Evolutionary conservation across 306 rosid species (phyloP), one percentile per base, ranked within the genome.

Genomic region (apple (Malus domestica)): DNA sequence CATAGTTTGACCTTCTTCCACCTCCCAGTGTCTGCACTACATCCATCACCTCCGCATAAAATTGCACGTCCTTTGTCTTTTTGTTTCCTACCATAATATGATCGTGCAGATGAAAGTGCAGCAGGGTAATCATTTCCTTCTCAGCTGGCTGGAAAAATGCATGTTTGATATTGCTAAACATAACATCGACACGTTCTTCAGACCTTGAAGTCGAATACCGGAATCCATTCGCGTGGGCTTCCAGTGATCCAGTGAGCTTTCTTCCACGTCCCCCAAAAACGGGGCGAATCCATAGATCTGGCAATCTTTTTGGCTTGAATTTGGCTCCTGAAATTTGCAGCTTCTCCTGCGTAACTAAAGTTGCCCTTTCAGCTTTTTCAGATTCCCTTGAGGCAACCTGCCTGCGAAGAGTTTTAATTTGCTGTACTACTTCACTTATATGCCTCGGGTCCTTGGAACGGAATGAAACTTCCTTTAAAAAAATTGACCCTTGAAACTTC

Each of bases 1-100:
- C 85, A 61, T 77, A 73, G 20, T 75, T 75, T 49, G 82, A 82
- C 52, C 85, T 72, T 60, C 78, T 82, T 32, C 85, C 85, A 49
- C 85, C 85, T 35, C 85, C 85, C 30, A 82, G 51, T 14, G 85
- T 82, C 62, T 82, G 85, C 40, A 82, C 85, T 54, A 77, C 79
- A 35, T 82, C 85, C 85, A 82, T 82, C 82, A 82, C 85, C 78
- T 82, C 82, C 0, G 76, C 78, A 61, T 72, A 82, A 46, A 82
- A 82, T 68, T 82, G 85, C 67, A 73, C 85, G 23, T 82, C 85
- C 77, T 82, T 82, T 38, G 85, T 82, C 76, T 82, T 82, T 68
- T 82, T 82, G 82, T 82, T 82, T 38, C 85, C 85, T 44, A 82
- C 85, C 85, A 82, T 82, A 35, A 82, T 82, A 66, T 82, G 85